phyloP scores from a whole-genome alignment of 371 early-diverging fungal genomes.

The Chytridium lagenaria region DNA sequence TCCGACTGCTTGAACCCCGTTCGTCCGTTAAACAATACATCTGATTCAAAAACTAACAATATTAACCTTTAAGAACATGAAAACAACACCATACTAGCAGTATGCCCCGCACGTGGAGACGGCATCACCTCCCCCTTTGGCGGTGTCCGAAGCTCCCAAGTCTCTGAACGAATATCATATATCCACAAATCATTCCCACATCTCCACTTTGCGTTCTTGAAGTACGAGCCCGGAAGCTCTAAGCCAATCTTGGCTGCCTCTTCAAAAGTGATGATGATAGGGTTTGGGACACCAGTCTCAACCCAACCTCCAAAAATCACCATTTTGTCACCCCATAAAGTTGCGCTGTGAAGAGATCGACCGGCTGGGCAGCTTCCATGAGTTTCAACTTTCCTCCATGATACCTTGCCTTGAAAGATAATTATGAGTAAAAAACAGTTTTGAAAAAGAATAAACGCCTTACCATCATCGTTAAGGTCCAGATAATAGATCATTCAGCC shows the following conservation, averaged over 20 bases:
- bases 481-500: conserved; percentile 3
- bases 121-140: not conserved
- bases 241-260: conserved; percentile 8
- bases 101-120: conserved; percentile 9
- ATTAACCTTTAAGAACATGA: not conserved
- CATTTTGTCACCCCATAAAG: conserved; percentile 15
- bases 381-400: not conserved
- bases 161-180: conserved; percentile 1
- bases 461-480: not conserved
- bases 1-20: not conserved
- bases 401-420: not conserved
- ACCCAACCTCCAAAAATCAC: conserved; percentile 22
- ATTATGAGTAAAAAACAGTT: not conserved
- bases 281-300: not conserved
- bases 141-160: not conserved
- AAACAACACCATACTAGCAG: conserved; percentile 9
- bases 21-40: conserved; percentile 18
- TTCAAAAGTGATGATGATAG: not conserved
- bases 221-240: not conserved
- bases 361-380: not conserved
- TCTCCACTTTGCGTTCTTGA: not conserved
- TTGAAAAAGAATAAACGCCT: too few species aligned
- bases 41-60: conserved; percentile 3
- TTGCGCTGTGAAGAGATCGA: conserved; percentile 8
- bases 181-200: conserved; percentile 17